Conservation (phyloP, 2,329 filamentous ascomycete species). For the Scopulariopsis brevicaulis region DNA sequence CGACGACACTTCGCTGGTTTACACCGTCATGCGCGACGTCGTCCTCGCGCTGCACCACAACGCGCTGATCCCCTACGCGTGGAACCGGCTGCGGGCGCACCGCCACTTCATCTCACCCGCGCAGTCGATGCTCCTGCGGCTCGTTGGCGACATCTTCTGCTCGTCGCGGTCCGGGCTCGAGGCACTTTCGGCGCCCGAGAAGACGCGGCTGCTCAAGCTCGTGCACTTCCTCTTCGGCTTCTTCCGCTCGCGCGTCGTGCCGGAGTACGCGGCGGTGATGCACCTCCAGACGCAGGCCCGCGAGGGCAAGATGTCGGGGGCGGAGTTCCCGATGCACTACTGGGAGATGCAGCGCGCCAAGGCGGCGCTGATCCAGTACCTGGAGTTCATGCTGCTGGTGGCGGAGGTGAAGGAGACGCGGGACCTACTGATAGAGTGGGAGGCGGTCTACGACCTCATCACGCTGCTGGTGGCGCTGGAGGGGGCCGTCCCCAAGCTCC, state of each 20-base stretch:
- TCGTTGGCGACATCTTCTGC: constrained; percentile 7
- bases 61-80: constrained; percentile 81
- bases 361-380: constrained; percentile 85
- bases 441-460: constrained; percentile 79
- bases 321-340: constrained; percentile 85
- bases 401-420: constrained; percentile 79
- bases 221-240: constrained; percentile 89
- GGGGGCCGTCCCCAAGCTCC: constrained; percentile 74
- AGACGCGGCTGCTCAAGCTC: constrained; percentile 44
- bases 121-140: constrained; percentile 80
- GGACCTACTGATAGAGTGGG: constrained; percentile 79
- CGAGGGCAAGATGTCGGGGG: constrained; percentile 59
- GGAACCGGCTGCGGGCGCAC: constrained; percentile 80
- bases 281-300: constrained; percentile 87
- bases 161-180: constrained; percentile 6
- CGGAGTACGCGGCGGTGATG: constrained; percentile 89
- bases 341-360: constrained; percentile 98
- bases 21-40: constrained; percentile 93
- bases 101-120: constrained; percentile 86
- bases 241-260: constrained; percentile 85
- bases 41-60: constrained; percentile 87
- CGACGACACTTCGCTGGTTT: constrained; percentile 85
- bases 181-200: constrained; percentile 30
- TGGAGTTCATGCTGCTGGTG: constrained; percentile 85
- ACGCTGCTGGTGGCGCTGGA: constrained; percentile 81